A percentile compares a stretch with the other conserved stretches of the same genome.
Evolutionary conservation across 495 filamentous ascomycete genomes (phyloP).

Genomic region (Pyronema domesticum): DNA sequence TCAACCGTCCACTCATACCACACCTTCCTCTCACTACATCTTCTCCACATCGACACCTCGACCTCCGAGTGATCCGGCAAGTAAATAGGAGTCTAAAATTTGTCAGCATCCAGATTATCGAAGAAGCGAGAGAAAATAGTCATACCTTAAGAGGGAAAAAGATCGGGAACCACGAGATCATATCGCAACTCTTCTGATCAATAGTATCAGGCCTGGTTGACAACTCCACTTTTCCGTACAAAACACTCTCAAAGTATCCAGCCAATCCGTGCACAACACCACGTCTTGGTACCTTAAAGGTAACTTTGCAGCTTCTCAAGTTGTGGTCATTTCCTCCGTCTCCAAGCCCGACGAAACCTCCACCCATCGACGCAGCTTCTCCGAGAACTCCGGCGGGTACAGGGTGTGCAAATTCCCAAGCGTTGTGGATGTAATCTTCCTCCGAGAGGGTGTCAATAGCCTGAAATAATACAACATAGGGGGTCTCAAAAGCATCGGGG

Average conservation of each 20-base stretch:
- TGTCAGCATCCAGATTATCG: neutral
- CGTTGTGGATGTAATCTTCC: slow-evolving; percentile 41
- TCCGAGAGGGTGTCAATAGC: slow-evolving; percentile 65
- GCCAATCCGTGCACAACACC: slow-evolving; percentile 82
- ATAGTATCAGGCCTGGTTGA: slow-evolving; percentile 88
- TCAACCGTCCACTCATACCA: slow-evolving; percentile 99
- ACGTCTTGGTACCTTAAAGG: slow-evolving; percentile 32
- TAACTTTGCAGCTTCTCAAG: slow-evolving; percentile 41
- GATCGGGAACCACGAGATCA: slow-evolving; percentile 99
- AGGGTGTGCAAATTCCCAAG: slow-evolving; percentile 54
- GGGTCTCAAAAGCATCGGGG: slow-evolving; percentile 54
- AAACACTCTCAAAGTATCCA: slow-evolving; percentile 86
- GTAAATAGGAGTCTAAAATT: slow-evolving; percentile 58
- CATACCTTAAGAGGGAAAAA: slow-evolving; percentile 89
- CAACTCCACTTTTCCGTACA: slow-evolving; percentile 71
- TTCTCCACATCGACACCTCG: slow-evolving; percentile 81
- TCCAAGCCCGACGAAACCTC: slow-evolving; percentile 41
- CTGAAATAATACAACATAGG: slow-evolving; percentile 87
- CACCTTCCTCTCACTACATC: slow-evolving; percentile 85
- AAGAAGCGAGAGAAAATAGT: slow-evolving; percentile 2
- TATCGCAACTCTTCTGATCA: slow-evolving; percentile 76
- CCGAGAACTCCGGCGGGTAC: slow-evolving; percentile 28
- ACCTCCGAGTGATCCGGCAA: slow-evolving; percentile 70
- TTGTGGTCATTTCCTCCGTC: slow-evolving; percentile 76
- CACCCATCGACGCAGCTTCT: slow-evolving; percentile 31